Conservation (phyloP, 2,329 filamentous ascomycete species). For the Aspergillus awamori region DNA sequence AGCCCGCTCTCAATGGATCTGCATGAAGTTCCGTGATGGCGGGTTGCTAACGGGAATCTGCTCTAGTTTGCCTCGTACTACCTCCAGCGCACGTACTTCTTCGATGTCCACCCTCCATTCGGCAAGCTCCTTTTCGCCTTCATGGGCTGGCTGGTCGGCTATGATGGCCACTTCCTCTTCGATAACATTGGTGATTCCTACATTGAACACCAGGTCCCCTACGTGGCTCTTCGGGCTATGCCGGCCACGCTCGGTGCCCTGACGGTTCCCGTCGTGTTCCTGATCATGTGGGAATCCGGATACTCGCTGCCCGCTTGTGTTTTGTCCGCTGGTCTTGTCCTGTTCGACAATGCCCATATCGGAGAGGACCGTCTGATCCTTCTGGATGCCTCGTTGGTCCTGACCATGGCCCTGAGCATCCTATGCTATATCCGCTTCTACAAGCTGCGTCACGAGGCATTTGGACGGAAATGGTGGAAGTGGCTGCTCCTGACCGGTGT, state of each 20-base stretch:
- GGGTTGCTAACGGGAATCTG: slow-evolving; percentile 20
- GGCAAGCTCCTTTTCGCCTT: slow-evolving; percentile 97
- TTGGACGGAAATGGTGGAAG: slow-evolving; percentile 98
- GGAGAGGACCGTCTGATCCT: slow-evolving; percentile 94
- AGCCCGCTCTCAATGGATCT: slow-evolving; percentile 26
- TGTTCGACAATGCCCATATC: slow-evolving; percentile 97
- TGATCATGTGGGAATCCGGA: slow-evolving; percentile 99
- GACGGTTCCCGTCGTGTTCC: slow-evolving; percentile 89
- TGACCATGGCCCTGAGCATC: slow-evolving; percentile 94
- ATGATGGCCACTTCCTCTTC: slow-evolving; percentile 95
- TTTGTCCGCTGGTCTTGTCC: slow-evolving; percentile 79
- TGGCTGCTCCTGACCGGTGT: slow-evolving; percentile 96
- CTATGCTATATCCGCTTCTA: slow-evolving; percentile 97
- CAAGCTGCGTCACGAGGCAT: slow-evolving; percentile 86
- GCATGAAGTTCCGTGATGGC: slow-evolving; percentile 5
- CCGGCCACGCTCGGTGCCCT: slow-evolving; percentile 88
- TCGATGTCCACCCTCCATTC: slow-evolving; percentile 98
- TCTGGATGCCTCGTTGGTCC: slow-evolving; percentile 88
- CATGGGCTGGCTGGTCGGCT: slow-evolving; percentile 96
- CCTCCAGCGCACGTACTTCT: slow-evolving; percentile 97
- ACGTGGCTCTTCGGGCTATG: slow-evolving; percentile 92
- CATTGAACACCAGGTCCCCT: slow-evolving; percentile 93
- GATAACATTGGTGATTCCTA: slow-evolving; percentile 99
- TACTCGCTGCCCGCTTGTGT: slow-evolving; percentile 94
- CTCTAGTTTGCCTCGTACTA: slow-evolving; percentile 67